Evolutionary conservation across 495 filamentous ascomycete genomes (phyloP).

Genomic region (Penicillium roqueforti): DNA sequence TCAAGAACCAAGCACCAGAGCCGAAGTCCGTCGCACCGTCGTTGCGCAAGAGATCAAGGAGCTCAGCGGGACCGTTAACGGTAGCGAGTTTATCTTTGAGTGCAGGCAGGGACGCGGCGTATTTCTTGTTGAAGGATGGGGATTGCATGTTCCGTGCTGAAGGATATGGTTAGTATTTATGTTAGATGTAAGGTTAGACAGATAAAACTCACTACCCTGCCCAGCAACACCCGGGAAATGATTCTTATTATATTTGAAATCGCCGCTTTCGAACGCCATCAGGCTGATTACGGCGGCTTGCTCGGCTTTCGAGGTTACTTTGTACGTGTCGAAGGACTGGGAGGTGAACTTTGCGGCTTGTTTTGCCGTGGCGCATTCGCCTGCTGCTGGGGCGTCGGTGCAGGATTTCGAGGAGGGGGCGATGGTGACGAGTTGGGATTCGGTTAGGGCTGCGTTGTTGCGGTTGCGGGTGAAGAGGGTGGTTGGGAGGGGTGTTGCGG

Average conservation of each 20-base stretch:
- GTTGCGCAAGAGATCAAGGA: constrained; percentile 55
- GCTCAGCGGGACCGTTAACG: constrained; percentile 39
- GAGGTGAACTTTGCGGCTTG: constrained; percentile 57
- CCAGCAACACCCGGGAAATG: constrained; percentile 57
- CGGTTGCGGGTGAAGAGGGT: neutral
- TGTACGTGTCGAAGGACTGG: constrained; percentile 53
- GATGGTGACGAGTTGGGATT: constrained; percentile 50
- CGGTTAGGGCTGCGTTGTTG: constrained; percentile 30
- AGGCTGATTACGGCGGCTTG: constrained; percentile 60
- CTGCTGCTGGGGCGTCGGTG: constrained; percentile 32
- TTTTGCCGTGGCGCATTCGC: constrained; percentile 64
- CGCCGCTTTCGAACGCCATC: constrained; percentile 64
- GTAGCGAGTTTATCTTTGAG: constrained; percentile 36
- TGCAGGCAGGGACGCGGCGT: constrained; percentile 54
- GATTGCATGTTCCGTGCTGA: constrained; percentile 70
- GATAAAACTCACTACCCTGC: constrained; percentile 64
- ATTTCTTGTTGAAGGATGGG: constrained; percentile 54
- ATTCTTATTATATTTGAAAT: constrained; percentile 67
- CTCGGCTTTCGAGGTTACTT: constrained; percentile 49
- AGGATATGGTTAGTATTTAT: neutral
- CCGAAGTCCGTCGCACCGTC: constrained; percentile 65
- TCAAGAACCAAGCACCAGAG: constrained; percentile 70
- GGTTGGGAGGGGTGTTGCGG: constrained; percentile 14
- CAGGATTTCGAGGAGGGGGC: constrained; percentile 50
- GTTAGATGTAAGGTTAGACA: neutral